Percentiles rank a stretch among this genome's conserved stretches.
phyloP scores from a whole-genome alignment of 148 eudicot species.

The Arbutus unedo region DNA sequence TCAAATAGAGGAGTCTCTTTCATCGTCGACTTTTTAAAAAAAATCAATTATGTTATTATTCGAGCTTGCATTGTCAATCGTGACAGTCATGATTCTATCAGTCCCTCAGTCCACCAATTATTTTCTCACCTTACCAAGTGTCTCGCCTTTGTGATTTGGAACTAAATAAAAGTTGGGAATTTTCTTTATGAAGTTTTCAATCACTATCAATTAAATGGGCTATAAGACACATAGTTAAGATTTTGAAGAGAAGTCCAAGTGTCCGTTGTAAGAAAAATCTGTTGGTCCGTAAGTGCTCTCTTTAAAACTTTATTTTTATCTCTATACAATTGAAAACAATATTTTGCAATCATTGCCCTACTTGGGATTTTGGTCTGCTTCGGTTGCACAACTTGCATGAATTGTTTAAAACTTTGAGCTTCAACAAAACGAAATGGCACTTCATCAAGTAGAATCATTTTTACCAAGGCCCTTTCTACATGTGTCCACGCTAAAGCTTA shows the following conservation, averaged over 20 bases:
- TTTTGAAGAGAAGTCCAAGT: no score
- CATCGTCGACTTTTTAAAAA: no score
- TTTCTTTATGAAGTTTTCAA: no score
- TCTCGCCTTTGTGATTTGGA: conserved; percentile 15
- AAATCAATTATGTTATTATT: no score
- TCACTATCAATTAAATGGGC: no score
- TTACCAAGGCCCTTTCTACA: background rate
- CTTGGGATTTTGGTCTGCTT: background rate
- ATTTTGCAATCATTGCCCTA: background rate
- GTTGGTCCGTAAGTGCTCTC: background rate
- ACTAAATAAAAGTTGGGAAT: conserved; percentile 11
- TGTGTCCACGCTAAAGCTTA: no score
- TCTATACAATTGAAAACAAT: background rate
- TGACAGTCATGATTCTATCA: no score
- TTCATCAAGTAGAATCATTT: background rate
- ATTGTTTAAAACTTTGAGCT: background rate
- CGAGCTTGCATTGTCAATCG: no score
- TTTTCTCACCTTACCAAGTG: no score
- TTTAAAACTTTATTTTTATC: background rate
- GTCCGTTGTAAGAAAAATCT: conserved; percentile 14
- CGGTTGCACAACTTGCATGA: background rate
- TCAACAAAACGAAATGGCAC: background rate
- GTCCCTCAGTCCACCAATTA: no score
- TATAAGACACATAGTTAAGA: no score
- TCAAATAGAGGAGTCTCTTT: no score